Conservation (phyloP, 139 green algal species). For the Helicosporidium sp. region DNA sequence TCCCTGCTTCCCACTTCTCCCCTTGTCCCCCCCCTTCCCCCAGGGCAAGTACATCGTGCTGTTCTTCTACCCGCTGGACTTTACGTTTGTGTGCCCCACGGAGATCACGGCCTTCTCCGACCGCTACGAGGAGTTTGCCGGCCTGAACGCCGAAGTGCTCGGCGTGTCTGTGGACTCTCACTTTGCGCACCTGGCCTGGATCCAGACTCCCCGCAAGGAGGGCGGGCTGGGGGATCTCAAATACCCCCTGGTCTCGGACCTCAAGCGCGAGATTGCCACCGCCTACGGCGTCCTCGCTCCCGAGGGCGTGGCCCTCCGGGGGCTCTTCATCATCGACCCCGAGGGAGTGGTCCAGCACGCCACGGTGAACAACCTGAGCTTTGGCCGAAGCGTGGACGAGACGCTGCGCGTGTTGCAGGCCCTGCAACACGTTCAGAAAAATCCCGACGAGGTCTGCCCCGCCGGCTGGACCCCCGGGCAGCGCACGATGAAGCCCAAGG, state of each 20-base stretch:
- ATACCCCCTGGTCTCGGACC: conserved; percentile 91
- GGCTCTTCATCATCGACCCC: conserved; percentile 88
- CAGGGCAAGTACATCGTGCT: conserved; percentile 93
- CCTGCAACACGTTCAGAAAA: conserved; percentile 82
- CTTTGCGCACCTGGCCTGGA: conserved; percentile 95
- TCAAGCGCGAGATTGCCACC: conserved; percentile 72
- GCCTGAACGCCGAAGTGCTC: conserved; percentile 69
- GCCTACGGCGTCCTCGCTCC: conserved; percentile 72
- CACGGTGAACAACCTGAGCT: conserved; percentile 98
- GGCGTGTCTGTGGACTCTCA: conserved; percentile 79
- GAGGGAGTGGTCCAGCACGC: conserved; percentile 88
- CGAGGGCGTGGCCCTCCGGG: conserved; percentile 69
- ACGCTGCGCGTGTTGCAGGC: conserved; percentile 83
- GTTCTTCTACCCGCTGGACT: conserved; percentile 97
- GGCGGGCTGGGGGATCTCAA: conserved; percentile 78
- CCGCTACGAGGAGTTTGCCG: conserved; percentile 70
- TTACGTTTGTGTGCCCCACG: conserved; percentile 82
- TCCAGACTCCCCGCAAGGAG: conserved; percentile 78
- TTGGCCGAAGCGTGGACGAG: conserved; percentile 90
- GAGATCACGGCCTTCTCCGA: conserved; percentile 98
- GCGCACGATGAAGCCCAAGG: conserved; percentile 51
- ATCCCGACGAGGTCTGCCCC: conserved; percentile 83
- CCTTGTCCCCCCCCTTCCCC: background rate
- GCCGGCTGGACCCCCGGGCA: conserved; percentile 90
- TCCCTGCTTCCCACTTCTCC: no score